Evolutionary conservation across 2,329 filamentous ascomycete species (phyloP).

Genomic region (Aspergillus sp.): DNA sequence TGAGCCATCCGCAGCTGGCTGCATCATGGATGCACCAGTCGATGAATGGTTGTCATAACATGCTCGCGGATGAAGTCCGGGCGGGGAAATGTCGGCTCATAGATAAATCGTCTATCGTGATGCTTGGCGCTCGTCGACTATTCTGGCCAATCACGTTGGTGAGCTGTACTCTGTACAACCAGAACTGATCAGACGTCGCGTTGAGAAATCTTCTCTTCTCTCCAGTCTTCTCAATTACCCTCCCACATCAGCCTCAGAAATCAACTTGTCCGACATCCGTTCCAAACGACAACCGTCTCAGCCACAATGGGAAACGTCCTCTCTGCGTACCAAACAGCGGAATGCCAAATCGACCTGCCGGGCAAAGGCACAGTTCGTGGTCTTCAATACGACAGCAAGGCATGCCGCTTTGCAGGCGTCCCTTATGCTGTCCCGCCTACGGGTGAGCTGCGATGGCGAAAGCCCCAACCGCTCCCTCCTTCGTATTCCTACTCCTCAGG

Average conservation of each 20-base stretch:
- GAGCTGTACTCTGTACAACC: neutral
- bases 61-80: too few species aligned
- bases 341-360: slow-evolving; percentile 5
- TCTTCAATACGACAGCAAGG: slow-evolving; percentile 19
- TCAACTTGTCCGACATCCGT: neutral
- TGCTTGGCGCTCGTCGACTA: slow-evolving; percentile 3
- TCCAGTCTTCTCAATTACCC: too few species aligned
- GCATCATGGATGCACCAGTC: neutral
- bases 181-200: too few species aligned
- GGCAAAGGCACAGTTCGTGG: slow-evolving; percentile 13
- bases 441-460: slow-evolving; percentile 38
- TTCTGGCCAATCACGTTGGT: slow-evolving; percentile 3
- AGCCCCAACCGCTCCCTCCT: slow-evolving; percentile 32
- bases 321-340: slow-evolving; percentile 8
- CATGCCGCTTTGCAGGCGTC: slow-evolving; percentile 31
- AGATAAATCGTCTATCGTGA: neutral
- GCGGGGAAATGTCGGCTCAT: too few species aligned
- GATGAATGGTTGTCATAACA: neutral
- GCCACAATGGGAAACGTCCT: slow-evolving; percentile 11
- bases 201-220: too few species aligned
- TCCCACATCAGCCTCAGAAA: too few species aligned
- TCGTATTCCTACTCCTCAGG: slow-evolving; percentile 26
- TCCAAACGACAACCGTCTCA: too few species aligned
- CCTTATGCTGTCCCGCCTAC: slow-evolving; percentile 43
- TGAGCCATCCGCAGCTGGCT: neutral